phyloP scores from a whole-genome alignment of 2,329 filamentous ascomycete species.

The Sodiomyces alkalinus region DNA sequence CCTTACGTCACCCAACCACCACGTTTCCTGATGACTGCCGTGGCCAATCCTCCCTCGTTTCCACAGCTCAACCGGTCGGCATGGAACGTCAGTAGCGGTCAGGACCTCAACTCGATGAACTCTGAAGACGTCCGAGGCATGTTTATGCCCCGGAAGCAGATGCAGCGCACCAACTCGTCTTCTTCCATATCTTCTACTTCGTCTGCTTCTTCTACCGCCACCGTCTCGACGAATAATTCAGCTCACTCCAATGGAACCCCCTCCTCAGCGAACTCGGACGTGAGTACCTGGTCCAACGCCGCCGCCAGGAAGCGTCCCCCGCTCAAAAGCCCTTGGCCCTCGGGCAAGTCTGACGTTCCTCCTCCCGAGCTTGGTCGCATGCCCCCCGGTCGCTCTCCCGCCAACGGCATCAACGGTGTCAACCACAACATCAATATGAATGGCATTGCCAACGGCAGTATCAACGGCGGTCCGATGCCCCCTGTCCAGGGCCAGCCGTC shows the following conservation, averaged over 20 bases:
- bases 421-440: conserved; percentile 8
- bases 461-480: conserved; percentile 16
- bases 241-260: conserved; percentile 44
- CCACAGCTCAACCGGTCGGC: conserved; percentile 46
- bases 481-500: conserved; percentile 22
- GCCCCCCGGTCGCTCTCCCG: conserved; percentile 19
- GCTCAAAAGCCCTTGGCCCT: conserved; percentile 33
- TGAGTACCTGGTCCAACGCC: conserved; percentile 34
- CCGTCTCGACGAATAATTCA: conserved; percentile 44
- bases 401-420: conserved; percentile 12
- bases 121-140: conserved; percentile 75
- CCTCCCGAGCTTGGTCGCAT: conserved; percentile 32
- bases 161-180: conserved; percentile 79
- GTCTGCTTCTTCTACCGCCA: conserved; percentile 45
- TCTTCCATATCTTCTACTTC: conserved; percentile 63
- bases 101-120: conserved; percentile 51
- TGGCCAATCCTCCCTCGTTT: conserved; percentile 50
- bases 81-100: conserved; percentile 47
- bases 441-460: no score
- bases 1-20: neutral
- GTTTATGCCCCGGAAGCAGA: conserved; percentile 76
- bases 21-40: conserved; percentile 46
- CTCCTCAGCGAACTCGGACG: conserved; percentile 28
- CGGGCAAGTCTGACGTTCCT: conserved; percentile 29
- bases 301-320: conserved; percentile 35